Base-by-base conservation (phyloP, 1,139 yeast genomes). In the Geotrichum europaeum region DNA sequence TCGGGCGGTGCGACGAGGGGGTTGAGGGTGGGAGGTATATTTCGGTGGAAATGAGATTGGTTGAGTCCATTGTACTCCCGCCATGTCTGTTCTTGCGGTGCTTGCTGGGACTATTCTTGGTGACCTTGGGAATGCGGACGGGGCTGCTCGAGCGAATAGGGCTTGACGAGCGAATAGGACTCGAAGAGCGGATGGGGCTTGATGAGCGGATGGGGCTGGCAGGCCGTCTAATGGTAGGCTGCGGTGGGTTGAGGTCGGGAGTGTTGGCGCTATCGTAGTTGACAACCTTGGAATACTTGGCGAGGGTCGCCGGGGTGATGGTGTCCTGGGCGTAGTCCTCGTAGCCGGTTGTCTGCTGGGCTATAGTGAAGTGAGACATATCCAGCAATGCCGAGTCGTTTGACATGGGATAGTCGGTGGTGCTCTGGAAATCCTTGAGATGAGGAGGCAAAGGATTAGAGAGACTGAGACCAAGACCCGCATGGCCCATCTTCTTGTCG, bases 261-360 rank as follows among this genome's bases (percentile, higher is more conserved):
- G 56, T 53, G 13, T 15, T 22, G 24, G 47, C 49, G 30, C 53
- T 59, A 30, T 34, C 51, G 55, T 56, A 56, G 25, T 59, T 55
- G 34, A 59, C 54, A 64, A 63, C 64, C 57, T 65, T 68, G 45
- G 71, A 66, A 55, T 65, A 70, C 59, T 64, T 69, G n/a, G 71
- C 72, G 51, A 69, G 57, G 18, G 69, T 66, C 13, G 68, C 65
- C 2, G 72, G 70, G 45, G 68, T 69, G 30, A 68, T 63, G 5
- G 70, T 63, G 56, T 60, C 61, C 51, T 61, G 67, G 28, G 58
- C 50, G 28, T 55, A 24, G 32, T 57, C 62, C 25, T 64, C 61
- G 25, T 45, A 50, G 18, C 24, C 49, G 4, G 51, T 20, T 4
- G 45, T 25, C 22, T 54, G 57, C 15, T 62, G 43, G 24, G 58